Conservation (phyloP, 768 basidiomycete species). For the Artomyces pyxidatus region DNA sequence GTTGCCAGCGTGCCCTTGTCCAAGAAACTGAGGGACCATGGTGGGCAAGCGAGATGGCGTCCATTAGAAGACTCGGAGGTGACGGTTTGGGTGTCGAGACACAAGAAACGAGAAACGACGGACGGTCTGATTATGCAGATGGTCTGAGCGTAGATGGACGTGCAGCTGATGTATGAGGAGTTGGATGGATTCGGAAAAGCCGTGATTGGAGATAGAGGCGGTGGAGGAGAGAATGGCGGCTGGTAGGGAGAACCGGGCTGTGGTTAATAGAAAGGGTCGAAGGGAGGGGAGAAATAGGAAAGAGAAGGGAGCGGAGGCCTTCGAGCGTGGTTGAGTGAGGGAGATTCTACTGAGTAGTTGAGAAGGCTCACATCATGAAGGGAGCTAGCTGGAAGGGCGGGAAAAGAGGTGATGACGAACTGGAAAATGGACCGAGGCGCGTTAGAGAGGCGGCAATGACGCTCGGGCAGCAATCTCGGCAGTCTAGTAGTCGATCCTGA, state of each 20-base stretch:
- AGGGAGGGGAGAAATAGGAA: constrained; percentile 16
- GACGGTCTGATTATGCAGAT: constrained; percentile 11
- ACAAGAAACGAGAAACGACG: not conserved
- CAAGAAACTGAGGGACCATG: constrained; percentile 59
- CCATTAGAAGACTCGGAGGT: constrained; percentile 24
- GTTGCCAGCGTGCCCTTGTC: constrained; percentile 73
- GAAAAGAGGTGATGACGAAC: no score
- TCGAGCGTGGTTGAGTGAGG: no score
- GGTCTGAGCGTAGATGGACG: constrained; percentile 7
- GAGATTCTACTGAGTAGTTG: no score
- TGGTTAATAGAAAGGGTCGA: constrained; percentile 31
- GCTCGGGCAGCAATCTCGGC: no score
- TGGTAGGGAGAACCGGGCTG: not conserved
- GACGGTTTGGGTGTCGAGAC: constrained; percentile 1
- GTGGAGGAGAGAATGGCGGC: not conserved
- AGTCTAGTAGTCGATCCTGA: no score
- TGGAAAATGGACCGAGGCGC: no score
- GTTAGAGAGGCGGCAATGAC: no score
- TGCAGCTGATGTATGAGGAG: not conserved
- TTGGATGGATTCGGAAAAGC: constrained; percentile 2
- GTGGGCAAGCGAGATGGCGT: constrained; percentile 53
- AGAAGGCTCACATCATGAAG: no score
- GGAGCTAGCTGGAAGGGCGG: no score
- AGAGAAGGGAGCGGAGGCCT: no score
- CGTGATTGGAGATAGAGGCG: constrained; percentile 10